Evolutionary conservation across 805 yeast genomes (phyloP), one percentile per base, ranked within the genome.

Genomic region (Hanseniaspora pseudoguilliermondii): DNA sequence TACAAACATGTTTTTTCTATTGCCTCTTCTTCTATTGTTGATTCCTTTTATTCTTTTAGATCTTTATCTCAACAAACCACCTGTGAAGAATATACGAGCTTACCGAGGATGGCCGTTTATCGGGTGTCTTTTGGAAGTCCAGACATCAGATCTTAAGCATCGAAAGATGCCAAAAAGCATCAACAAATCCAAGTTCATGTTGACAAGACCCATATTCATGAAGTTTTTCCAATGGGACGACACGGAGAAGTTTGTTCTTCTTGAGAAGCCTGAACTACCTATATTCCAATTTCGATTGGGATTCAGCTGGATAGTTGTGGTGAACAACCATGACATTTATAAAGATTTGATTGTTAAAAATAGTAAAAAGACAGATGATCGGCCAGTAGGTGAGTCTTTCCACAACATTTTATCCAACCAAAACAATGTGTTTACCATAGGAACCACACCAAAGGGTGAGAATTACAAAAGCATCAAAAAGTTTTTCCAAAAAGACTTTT

Each of bases 201-300:
- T 50, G 27, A 34, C 23, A 16, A 43, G 9, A 35, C 54, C 54
- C 10, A 50, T 41, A 23, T 50, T 50, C 20, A 39, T 43, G 29
- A 50, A 50, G 27, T 50, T 50, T 43, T 50, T 41, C 36, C 10
- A 50, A 23, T 50, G 48, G 48, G 9, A 23, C 3, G 23, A 50
- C 5, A 16, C 36, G 2, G 18, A 34, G 0, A 23, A n/a, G 4
- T 21, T 11, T n/a, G 15, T 34, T 20, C 13, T 42, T 9, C 15
- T 25, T 2, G 38, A 35, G 20, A 21, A n/a, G 4, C 54, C 54
- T 29, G 48, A 50, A n/a, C 13, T 27, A 15, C 54, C 54, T 21
- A 50, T 50, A 3, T 43, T 50, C 42, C 54, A 50, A 35, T 50
- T 50, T 18, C 34, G 54, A n/a, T 41, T 50, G 18, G 54, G 54